Evolutionary conservation across 2,329 filamentous ascomycete genomes (phyloP).

Genomic region (Tolypocladium ovalisporum): DNA sequence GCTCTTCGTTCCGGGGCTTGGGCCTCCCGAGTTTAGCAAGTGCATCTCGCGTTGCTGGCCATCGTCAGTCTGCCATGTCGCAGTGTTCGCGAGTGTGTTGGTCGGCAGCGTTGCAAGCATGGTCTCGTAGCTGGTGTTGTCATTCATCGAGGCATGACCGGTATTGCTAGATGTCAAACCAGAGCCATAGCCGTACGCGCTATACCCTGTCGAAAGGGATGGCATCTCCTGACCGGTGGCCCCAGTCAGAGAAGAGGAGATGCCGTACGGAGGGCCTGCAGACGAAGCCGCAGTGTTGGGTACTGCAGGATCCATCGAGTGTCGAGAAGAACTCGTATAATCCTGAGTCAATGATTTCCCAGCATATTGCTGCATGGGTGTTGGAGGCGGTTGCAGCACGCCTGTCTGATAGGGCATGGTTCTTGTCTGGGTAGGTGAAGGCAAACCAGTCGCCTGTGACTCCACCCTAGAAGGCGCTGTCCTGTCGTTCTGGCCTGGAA

Average conservation of each 20-base stretch:
- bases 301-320: not conserved
- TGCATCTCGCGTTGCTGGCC: constrained; percentile 11
- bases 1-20: constrained; percentile 37
- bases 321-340: not conserved
- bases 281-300: not conserved
- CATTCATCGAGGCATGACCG: constrained; percentile 15
- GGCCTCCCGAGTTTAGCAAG: constrained; percentile 8
- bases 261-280: constrained; percentile 12
- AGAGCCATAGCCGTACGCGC: constrained; percentile 27
- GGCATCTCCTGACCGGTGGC: not conserved
- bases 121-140: constrained; percentile 36
- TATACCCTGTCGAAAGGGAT: constrained; percentile 1
- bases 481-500: not conserved
- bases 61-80: constrained; percentile 37
- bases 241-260: not conserved
- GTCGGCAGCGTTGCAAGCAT: constrained; percentile 49
- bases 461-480: not conserved
- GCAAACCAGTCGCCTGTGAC: not conserved
- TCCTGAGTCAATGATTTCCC: not conserved
- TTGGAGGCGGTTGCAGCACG: not conserved
- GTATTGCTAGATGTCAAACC: constrained; percentile 17
- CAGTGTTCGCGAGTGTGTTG: constrained; percentile 40
- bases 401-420: not conserved
- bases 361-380: not conserved
- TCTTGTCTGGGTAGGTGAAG: not conserved